These are phyloP conservation scores for Lichtheimia corymbifera DNA, from an alignment of 371 early-diverging fungal genomes.

Conservation along the genomic window DNA sequence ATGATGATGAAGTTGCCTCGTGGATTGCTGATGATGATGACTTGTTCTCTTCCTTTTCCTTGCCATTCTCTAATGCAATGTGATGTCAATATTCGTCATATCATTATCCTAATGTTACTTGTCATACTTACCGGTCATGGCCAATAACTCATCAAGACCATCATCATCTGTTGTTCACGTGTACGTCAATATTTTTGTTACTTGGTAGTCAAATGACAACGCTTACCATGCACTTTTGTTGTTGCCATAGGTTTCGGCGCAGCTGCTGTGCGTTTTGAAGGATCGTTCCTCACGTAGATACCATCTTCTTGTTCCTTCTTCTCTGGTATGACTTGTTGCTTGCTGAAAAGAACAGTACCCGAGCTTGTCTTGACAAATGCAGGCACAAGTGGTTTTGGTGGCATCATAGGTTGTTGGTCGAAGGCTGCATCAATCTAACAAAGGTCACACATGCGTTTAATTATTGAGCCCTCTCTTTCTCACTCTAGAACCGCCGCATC, in stretches of 20 bases:
- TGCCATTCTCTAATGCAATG: background rate
- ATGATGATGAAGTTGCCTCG: slow-evolving; percentile 3
- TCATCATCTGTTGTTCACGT: slow-evolving; percentile 4
- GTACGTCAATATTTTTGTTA: background rate
- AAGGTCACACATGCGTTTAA: background rate
- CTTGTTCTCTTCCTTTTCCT: background rate
- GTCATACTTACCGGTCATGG: slow-evolving; percentile 2
- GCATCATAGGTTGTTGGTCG: slow-evolving; percentile 21
- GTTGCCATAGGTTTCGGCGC: slow-evolving; percentile 3
- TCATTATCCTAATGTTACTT: background rate
- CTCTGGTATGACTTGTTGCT: slow-evolving; percentile 18
- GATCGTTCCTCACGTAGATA: slow-evolving; percentile 41
- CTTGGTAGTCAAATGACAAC: slow-evolving; percentile 1
- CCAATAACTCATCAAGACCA: slow-evolving; percentile 20
- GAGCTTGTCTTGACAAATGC: slow-evolving; percentile 39
- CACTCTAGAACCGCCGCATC: background rate
- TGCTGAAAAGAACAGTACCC: slow-evolving; percentile 37
- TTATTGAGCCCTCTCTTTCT: background rate
- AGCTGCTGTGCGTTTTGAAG: slow-evolving; percentile 15
- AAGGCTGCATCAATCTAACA: slow-evolving; percentile 27
- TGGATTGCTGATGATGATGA: background rate
- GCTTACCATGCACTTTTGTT: background rate
- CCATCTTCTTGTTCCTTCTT: slow-evolving; percentile 29
- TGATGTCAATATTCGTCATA: background rate
- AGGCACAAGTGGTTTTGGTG: slow-evolving; percentile 45